Conservation (phyloP, 1,284 basidiomycete species). For the Cryptococcus sp. region DNA sequence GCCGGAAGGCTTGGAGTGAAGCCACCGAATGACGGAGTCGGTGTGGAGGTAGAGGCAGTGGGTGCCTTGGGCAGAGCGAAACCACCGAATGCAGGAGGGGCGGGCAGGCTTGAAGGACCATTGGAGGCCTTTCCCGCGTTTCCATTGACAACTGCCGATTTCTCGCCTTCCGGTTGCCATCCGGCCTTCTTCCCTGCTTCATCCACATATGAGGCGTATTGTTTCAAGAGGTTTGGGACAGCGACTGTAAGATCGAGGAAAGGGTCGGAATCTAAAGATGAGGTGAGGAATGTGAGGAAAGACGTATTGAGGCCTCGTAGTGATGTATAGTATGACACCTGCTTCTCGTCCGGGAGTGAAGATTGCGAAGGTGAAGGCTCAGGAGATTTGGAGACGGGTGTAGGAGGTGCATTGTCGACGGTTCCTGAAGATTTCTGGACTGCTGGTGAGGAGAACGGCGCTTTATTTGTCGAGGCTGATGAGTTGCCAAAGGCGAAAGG, state of each 20-base stretch:
- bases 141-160: slow-evolving; percentile 9
- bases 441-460: not conserved
- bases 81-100: slow-evolving; percentile 11
- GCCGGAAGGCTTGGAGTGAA: slow-evolving; percentile 30
- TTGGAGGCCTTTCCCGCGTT: slow-evolving; percentile 14
- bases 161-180: slow-evolving; percentile 32
- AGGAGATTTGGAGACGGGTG: slow-evolving; percentile 3
- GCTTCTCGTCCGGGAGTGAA: slow-evolving; percentile 41
- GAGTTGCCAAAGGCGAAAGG: slow-evolving; percentile 11
- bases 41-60: not conserved
- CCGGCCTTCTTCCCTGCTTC: slow-evolving; percentile 59
- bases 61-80: slow-evolving; percentile 8
- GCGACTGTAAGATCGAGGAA: slow-evolving; percentile 66
- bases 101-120: slow-evolving; percentile 27
- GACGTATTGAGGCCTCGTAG: slow-evolving; percentile 79
- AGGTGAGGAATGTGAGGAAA: slow-evolving; percentile 64
- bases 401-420: not conserved
- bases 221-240: slow-evolving; percentile 57
- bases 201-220: slow-evolving; percentile 65
- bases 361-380: slow-evolving; percentile 21
- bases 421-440: not conserved
- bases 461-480: not conserved
- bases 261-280: slow-evolving; percentile 69
- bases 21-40: slow-evolving; percentile 5
- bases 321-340: slow-evolving; percentile 66